These are phyloP conservation scores for Petunia axillaris DNA, from an alignment of 257 asterid genomes.

Conservation along the genomic window DNA sequence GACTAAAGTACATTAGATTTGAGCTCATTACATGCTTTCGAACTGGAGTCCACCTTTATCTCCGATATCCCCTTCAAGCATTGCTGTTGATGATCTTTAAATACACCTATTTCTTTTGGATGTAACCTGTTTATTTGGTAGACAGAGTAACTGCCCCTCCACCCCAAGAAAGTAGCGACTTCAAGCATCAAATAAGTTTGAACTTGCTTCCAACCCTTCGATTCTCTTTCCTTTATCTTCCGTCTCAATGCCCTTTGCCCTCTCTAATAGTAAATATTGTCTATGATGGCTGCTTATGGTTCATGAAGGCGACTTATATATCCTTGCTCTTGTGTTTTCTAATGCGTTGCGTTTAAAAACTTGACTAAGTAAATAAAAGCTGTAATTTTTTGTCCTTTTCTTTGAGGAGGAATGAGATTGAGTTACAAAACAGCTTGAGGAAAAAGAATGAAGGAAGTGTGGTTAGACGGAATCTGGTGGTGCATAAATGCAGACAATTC, in stretches of 20 bases:
- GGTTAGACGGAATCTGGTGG: background rate
- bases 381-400: background rate
- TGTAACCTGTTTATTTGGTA: background rate
- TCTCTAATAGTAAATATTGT: background rate
- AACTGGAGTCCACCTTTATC: background rate
- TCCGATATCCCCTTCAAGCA: background rate
- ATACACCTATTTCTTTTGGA: background rate
- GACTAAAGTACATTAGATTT: background rate
- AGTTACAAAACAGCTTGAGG: background rate
- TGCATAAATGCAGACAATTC: background rate
- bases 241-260: slow-evolving; percentile 3
- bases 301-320: background rate
- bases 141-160: background rate
- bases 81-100: background rate
- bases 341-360: background rate
- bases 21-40: background rate
- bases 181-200: background rate
- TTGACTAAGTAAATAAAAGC: background rate
- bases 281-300: background rate
- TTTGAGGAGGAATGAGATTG: background rate
- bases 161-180: background rate
- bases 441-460: background rate
- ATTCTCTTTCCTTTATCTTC: background rate
- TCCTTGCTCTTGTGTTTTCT: background rate
- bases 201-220: background rate